These are phyloP conservation scores for Phlebiopsis gigantea DNA, from an alignment of 768 basidiomycete genomes.

Conservation along the genomic window DNA sequence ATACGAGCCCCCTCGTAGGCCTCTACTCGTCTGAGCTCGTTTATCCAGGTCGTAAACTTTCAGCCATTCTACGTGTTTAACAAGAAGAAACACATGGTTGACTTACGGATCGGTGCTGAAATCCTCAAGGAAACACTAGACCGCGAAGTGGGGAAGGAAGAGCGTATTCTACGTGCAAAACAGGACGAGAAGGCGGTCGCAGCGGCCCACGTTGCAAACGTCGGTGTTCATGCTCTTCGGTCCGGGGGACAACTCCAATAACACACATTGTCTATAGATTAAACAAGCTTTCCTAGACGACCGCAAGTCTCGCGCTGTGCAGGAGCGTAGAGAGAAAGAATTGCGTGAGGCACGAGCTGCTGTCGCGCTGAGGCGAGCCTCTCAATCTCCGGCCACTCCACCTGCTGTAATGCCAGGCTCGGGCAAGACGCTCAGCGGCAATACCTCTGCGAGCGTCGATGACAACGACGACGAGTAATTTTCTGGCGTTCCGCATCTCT, in stretches of 20 bases:
- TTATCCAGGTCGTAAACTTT: slow-evolving; percentile 54
- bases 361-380: slow-evolving; percentile 12
- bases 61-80: slow-evolving; percentile 69
- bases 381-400: slow-evolving; percentile 4
- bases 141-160: slow-evolving; percentile 45
- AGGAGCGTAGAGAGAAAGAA: slow-evolving; percentile 46
- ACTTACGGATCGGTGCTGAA: slow-evolving; percentile 57
- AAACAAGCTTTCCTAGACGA: slow-evolving; percentile 78
- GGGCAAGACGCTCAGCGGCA: slow-evolving; percentile 29
- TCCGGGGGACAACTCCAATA: not conserved
- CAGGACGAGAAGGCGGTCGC: slow-evolving; percentile 54
- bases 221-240: too few species aligned
- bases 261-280: slow-evolving; percentile 38
- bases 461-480: slow-evolving; percentile 4
- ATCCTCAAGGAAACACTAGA: slow-evolving; percentile 62
- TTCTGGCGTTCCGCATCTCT: too few species aligned
- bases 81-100: slow-evolving; percentile 40
- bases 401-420: slow-evolving; percentile 31
- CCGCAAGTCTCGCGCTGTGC: slow-evolving; percentile 48
- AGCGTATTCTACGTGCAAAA: slow-evolving; percentile 38
- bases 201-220: slow-evolving; percentile 50
- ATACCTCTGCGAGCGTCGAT: slow-evolving; percentile 8
- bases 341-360: slow-evolving; percentile 15
- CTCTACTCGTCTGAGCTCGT: not conserved
- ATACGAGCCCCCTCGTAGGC: not conserved